Evolutionary conservation across 257 asterid species (phyloP).

Genomic region (Lantana camara): DNA sequence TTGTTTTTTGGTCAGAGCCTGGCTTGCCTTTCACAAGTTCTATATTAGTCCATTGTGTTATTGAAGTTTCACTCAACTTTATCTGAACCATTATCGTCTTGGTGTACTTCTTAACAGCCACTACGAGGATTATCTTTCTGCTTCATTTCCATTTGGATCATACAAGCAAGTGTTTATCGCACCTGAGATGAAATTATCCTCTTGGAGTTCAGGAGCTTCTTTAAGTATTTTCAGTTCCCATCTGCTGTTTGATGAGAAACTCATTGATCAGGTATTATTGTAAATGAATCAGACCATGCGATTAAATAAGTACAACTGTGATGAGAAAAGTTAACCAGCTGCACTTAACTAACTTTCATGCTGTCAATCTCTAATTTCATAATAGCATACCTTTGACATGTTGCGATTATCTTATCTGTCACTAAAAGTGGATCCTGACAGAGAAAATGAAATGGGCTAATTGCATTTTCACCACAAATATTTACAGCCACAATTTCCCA

Average conservation of each 20-base stretch:
- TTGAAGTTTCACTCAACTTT: constrained; percentile 25
- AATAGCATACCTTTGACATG: neutral
- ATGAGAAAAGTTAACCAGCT: neutral
- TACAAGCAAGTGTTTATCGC: constrained; percentile 84
- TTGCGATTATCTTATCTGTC: neutral
- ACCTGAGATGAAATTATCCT: constrained; percentile 91
- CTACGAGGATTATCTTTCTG: constrained; percentile 89
- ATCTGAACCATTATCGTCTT: constrained; percentile 19
- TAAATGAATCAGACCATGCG: neutral
- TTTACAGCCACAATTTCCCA: neutral
- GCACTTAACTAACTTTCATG: neutral
- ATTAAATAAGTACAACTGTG: neutral
- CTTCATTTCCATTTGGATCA: constrained; percentile 93
- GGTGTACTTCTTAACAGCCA: constrained; percentile 55
- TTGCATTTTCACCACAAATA: neutral
- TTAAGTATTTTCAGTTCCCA: constrained; percentile 90
- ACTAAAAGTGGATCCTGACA: neutral
- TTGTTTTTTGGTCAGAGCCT: constrained; percentile 25
- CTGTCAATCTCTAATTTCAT: neutral
- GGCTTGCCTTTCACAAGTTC: constrained; percentile 1
- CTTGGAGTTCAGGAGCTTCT: constrained; percentile 83
- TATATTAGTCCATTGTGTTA: constrained; percentile 14
- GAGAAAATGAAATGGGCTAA: neutral
- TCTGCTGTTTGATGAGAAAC: constrained; percentile 84
- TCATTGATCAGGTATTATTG: constrained; percentile 84